Percentiles rank a stretch among this genome's conserved stretches.
These are phyloP conservation scores for Postia placenta DNA, from an alignment of 768 basidiomycete species.

Conservation along the genomic window DNA sequence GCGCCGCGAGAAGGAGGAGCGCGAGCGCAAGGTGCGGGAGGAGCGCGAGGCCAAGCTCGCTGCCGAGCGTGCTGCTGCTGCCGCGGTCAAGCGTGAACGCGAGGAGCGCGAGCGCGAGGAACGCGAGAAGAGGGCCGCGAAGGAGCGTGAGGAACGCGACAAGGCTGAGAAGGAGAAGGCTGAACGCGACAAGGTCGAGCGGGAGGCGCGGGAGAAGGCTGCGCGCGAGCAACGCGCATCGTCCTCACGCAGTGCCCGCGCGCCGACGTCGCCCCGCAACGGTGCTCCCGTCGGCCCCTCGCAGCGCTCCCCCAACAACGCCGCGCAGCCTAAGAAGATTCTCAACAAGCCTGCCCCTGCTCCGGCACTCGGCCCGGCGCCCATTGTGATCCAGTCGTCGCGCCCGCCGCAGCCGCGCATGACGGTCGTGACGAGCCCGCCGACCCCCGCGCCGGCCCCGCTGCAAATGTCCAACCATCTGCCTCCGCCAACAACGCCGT, in stretches of 20 bases:
- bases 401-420: slow-evolving; percentile 30
- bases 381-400: slow-evolving; percentile 28
- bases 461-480: slow-evolving; percentile 41
- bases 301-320: slow-evolving; percentile 41
- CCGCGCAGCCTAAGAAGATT: slow-evolving; percentile 54
- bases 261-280: slow-evolving; percentile 47
- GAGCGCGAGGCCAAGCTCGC: slow-evolving; percentile 57
- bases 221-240: slow-evolving; percentile 36
- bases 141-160: slow-evolving; percentile 43
- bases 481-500: slow-evolving; percentile 35
- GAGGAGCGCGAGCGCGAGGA: slow-evolving; percentile 59
- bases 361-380: slow-evolving; percentile 9
- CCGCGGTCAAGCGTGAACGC: slow-evolving; percentile 35
- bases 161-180: slow-evolving; percentile 21
- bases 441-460: slow-evolving; percentile 44
- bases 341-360: slow-evolving; percentile 39
- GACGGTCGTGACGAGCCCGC: slow-evolving; percentile 29
- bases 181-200: slow-evolving; percentile 26
- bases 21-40: slow-evolving; percentile 56
- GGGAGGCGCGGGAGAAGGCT: slow-evolving; percentile 26
- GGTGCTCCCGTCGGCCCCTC: slow-evolving; percentile 41
- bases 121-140: slow-evolving; percentile 58
- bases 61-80: slow-evolving; percentile 39
- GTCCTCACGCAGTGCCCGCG: slow-evolving; percentile 35
- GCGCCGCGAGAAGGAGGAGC: slow-evolving; percentile 49